Conservation (phyloP, 2,329 filamentous ascomycete species). For the Sclerotinia subarctica region DNA sequence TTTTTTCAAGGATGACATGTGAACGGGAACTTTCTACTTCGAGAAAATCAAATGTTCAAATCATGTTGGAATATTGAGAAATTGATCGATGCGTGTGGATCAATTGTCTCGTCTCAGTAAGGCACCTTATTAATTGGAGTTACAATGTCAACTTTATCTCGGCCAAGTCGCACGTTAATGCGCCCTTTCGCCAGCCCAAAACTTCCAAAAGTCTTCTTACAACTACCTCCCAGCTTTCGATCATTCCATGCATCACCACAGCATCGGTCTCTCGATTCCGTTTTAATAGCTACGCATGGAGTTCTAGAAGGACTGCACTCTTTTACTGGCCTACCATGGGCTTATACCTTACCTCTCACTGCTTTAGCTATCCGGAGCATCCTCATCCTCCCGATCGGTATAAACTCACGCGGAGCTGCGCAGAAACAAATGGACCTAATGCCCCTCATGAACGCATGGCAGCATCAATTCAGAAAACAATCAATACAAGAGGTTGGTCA, state of each 20-base stretch:
- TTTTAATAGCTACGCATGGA: conserved; percentile 45
- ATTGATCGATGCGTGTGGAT: neutral
- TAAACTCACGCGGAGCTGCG: conserved; percentile 42
- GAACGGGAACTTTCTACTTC: neutral
- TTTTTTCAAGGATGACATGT: conserved; percentile 17
- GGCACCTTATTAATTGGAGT: neutral
- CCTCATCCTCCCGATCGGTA: conserved; percentile 47
- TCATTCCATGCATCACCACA: conserved; percentile 50
- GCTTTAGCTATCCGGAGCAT: conserved; percentile 49
- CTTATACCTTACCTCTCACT: conserved; percentile 51
- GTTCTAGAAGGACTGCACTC: conserved; percentile 51
- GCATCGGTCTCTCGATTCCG: conserved; percentile 43
- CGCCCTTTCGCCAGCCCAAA: neutral
- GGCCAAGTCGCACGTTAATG: neutral
- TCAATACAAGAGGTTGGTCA: conserved; percentile 32
- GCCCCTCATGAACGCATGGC: conserved; percentile 44
- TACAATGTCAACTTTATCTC: conserved; percentile 20
- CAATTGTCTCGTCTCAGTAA: neutral
- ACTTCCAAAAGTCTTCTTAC: conserved; percentile 24
- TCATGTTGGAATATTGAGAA: neutral
- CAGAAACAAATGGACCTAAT: conserved; percentile 43
- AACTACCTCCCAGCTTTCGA: conserved; percentile 38
- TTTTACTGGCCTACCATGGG: conserved; percentile 51
- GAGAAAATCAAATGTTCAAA: conserved; percentile 12
- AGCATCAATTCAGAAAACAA: conserved; percentile 33